Base-by-base conservation (phyloP, 2,329 filamentous ascomycete genomes). In the Pseudogymnoascus sp. region DNA sequence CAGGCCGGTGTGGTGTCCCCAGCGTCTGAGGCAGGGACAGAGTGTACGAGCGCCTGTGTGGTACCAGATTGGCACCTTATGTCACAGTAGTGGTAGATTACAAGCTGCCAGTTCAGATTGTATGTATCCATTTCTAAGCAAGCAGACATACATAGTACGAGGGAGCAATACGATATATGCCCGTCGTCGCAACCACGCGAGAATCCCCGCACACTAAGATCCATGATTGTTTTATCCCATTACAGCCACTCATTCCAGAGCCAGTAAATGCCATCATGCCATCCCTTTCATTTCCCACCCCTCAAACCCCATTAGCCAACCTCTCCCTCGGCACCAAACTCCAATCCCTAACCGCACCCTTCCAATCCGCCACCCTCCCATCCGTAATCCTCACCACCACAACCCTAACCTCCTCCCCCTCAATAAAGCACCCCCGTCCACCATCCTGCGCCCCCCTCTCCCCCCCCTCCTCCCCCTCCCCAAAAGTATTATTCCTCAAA, bases 321-420 rank as follows among this genome's bases (percentile, higher is more conserved):
- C 60, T 47, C 26, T 67, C 67, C 10, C 62, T 50, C 7, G 31
- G 40, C 42, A 29, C 35, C 65, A 74, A 67, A 62, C 65, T 72
- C 85, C 86, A 97, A 73, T 97, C 93, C 70, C 89, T 85, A 4
- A 97, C 91, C 13, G 86, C 85, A n/a, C 95, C 93, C 78, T 96
- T 96, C 89, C 90, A 96, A 74, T 96, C 95, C 68, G 90, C 92
- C 70, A 96, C 96, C 71, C 92, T 83, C 59, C 95, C 92, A 73
- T 93, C 90, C 70, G 82, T 84, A 69, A 97, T 91, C 70, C 83
- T 85, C 6, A 97, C 95, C 5, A 93, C 84, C 35, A 97, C 91
- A 6, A 97, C 93, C 59, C 89, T 82, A 1, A 96, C 92, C 73
- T 95, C 89, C 71, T 91, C 89, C 2, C 88, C 90, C 38, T 88